Base-by-base conservation (phyloP, 2,329 filamentous ascomycete species). In the Xylariaceae sp. region DNA sequence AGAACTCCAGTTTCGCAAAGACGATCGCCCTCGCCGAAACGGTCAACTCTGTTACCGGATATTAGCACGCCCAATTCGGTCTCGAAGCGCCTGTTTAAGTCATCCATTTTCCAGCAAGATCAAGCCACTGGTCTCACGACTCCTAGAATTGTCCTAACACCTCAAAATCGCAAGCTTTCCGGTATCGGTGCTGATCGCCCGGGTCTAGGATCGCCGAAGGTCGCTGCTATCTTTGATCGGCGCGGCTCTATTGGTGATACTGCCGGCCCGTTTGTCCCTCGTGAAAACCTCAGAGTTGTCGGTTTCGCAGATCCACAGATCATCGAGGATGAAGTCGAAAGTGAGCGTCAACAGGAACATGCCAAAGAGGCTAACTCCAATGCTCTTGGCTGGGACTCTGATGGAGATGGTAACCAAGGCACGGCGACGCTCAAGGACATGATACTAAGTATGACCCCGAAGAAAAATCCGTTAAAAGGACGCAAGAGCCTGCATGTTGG, bases 401-500 rank as follows among this genome's bases (percentile, higher is more conserved):
- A 30, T 30, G 23, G 23, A 30, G 23, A 30, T 30, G 23, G 23
- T 30, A 30, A 30, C 23, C 23, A 30, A 30, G 23, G 23, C n/a
- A 79, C 77, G 2, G 88, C 88, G 0, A 73, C 86, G 62, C 75
- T 93, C 49, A 88, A 84, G 63, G 88, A 90, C 64, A 87, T 91
- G 83, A 93, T 93, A 61, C 82, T 88, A 61, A 88, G 84, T 58
- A 78, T 93, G 63, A 91, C 88, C 23, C 89, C 90, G 0, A 90
- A 89, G 73, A 90, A 90, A 72, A 86, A 83, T 56, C 73, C 75
- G 4, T 66, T 89, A 5, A 85, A 80, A 58, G 85, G 85, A 11
- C 85, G 89, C 47, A 92, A 92, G 75, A 92, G 89, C 69, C 77
- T 92, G 53, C 86, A 89, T 64, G 84, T 90, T 17, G 89, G 89